A percentile compares a stretch with the other conserved stretches of the same genome.
Conservation (phyloP, 1,139 yeast genomes). For the Yamadazyma trypodendri region DNA sequence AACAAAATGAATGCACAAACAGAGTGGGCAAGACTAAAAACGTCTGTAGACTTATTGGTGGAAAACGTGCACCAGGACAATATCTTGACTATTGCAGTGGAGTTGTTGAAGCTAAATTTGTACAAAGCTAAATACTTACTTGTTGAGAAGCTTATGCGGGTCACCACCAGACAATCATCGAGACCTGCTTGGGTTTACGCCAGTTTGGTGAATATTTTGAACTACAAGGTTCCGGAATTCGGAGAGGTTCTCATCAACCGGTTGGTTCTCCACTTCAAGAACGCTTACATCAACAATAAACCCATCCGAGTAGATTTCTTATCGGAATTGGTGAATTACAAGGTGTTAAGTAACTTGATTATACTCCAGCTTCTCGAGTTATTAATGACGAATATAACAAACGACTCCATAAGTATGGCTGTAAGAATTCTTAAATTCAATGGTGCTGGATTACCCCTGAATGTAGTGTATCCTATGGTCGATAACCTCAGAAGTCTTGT, state of each 20-base stretch:
- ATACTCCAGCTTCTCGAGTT: conserved; percentile 63
- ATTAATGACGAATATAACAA: conserved; percentile 52
- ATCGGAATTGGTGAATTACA: conserved; percentile 64
- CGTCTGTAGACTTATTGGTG: conserved; percentile 46
- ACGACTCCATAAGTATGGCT: conserved; percentile 35
- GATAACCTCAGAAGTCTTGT: conserved; percentile 61
- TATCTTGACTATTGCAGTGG: conserved; percentile 45
- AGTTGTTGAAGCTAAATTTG: conserved; percentile 54
- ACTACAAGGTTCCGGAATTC: conserved; percentile 67
- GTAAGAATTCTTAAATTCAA: conserved; percentile 24
- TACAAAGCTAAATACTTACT: conserved; percentile 61
- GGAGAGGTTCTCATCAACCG: conserved; percentile 61
- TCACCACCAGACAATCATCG: conserved; percentile 47
- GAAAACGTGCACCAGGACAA: conserved; percentile 47
- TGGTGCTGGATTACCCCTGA: conserved; percentile 23
- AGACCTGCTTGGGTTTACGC: conserved; percentile 53
- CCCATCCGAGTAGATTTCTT: conserved; percentile 51
- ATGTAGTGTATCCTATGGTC: conserved; percentile 48
- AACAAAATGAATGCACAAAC: background rate
- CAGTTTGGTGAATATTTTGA: conserved; percentile 56
- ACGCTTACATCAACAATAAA: conserved; percentile 48
- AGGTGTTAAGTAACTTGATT: conserved; percentile 63
- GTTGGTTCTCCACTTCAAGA: conserved; percentile 58
- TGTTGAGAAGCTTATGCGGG: conserved; percentile 50
- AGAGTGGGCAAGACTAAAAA: conserved; percentile 55